Evolutionary conservation across 768 basidiomycete genomes (phyloP), one percentile per base, ranked within the genome.

Genomic region (Multifurca ochricompacta): DNA sequence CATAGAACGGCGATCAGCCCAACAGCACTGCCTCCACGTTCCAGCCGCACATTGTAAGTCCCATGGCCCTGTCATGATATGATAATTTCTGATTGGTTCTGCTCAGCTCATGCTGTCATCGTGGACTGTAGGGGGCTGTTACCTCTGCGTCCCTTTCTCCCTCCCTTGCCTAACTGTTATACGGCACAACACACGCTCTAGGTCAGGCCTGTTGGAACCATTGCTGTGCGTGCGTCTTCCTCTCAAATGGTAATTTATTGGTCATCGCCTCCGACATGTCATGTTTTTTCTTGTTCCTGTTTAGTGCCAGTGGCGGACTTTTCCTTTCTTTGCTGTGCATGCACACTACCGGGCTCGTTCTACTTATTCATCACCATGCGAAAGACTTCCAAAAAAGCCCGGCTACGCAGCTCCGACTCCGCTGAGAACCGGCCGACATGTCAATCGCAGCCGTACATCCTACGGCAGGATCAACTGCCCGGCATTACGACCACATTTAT

Each of bases 111-210:
- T 53, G 39, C 46, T 25, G 51, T 37, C 28, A 36, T 37, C 18
- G 25, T 21, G 25, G 37, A 51, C 44, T 52, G 44, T 56, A 56
- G 4, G 49, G 47, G 55, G 55, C 55, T 46, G 44, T 56, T 23
- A 6, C 11, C 11, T 13, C 6, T 8, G 5, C 11, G 7, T 6
- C 35, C 23, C 39, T 19, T 6, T 27, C 37, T 14, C 18, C n/a
- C 27, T 14, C 21, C 30, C 7, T 11, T 43, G 14, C 49, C 36
- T 14, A 40, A 23, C 21, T 23, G n/a, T 23, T 32, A 25, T 32
- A 23, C n/a, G 13, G 25, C 54, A 27, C n/a, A 8, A 18, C 54
- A 27, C 30, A 13, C 48, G 13, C 23, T 31, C 31, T 27, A 21
- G 25, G n/a, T 19, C 30, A 41, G 39, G 19, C 18, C n/a, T 10